Percentiles rank a stretch among this genome's conserved stretches.
phyloP scores from a whole-genome alignment of 768 basidiomycete genomes.

The Tulasnella sp. region DNA sequence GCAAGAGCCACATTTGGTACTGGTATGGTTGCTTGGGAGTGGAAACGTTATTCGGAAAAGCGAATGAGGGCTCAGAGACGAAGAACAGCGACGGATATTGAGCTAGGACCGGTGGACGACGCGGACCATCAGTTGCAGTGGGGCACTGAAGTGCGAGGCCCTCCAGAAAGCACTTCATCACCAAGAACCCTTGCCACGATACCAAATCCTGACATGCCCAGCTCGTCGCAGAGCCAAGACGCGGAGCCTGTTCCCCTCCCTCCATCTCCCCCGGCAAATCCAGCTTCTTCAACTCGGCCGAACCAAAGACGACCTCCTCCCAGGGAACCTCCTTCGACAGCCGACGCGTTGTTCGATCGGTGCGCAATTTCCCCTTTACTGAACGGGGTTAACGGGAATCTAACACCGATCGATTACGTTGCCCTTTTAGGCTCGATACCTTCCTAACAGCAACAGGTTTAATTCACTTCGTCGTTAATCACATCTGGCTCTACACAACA shows the following conservation, averaged over 20 bases:
- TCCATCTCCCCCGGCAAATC: too few species aligned
- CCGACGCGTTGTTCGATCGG: neutral
- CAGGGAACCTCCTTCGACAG: neutral
- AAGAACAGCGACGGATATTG: neutral
- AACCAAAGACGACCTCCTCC: neutral
- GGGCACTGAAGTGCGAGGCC: neutral
- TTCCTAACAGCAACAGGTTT: slow-evolving; percentile 54
- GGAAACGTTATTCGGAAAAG: neutral
- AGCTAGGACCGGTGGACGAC: neutral
- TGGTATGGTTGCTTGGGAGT: neutral
- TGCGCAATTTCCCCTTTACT: neutral
- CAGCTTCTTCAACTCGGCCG: too few species aligned
- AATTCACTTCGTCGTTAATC: slow-evolving; percentile 77
- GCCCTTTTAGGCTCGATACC: slow-evolving; percentile 10
- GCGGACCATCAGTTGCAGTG: neutral
- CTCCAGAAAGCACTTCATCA: neutral
- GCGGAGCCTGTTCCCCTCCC: neutral
- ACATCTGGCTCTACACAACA: slow-evolving; percentile 74
- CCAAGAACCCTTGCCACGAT: neutral
- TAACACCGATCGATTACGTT: neutral
- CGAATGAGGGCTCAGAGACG: neutral
- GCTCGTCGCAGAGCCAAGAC: neutral
- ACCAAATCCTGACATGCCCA: neutral
- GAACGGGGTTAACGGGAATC: neutral
- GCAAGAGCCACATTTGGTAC: slow-evolving; percentile 3